Percentiles rank a stretch among this genome's conserved stretches.
These are phyloP conservation scores for Hypoxylon sp. DNA, from an alignment of 2,329 filamentous ascomycete species.

Conservation along the genomic window DNA sequence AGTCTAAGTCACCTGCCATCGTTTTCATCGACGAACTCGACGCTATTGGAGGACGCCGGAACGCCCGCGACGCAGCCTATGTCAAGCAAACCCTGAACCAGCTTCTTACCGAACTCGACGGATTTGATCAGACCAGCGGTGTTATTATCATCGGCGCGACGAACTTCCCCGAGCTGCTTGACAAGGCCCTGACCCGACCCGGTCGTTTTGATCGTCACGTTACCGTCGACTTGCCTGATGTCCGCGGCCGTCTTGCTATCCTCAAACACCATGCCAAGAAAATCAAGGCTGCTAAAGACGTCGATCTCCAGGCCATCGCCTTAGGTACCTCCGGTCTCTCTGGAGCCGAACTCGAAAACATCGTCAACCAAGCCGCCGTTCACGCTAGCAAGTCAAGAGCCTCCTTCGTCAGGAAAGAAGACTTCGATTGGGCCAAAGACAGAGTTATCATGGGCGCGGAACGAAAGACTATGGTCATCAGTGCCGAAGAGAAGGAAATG, in stretches of 20 bases:
- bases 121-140: conserved; percentile 93
- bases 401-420: conserved; percentile 78
- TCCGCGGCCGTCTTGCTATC: conserved; percentile 92
- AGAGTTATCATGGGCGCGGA: conserved; percentile 98
- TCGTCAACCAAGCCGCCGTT: conserved; percentile 96
- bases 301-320: conserved; percentile 87
- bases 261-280: conserved; percentile 94
- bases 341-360: conserved; percentile 94
- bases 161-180: conserved; percentile 93
- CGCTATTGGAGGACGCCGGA: conserved; percentile 94
- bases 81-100: conserved; percentile 98
- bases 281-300: conserved; percentile 83
- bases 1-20: conserved; percentile 89
- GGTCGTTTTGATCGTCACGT: conserved; percentile 97
- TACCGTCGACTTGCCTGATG: conserved; percentile 88
- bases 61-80: conserved; percentile 92
- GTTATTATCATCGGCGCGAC: conserved; percentile 97
- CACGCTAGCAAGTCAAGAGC: conserved; percentile 92
- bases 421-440: conserved; percentile 98
- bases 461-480: conserved; percentile 88
- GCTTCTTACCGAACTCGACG: conserved; percentile 94
- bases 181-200: conserved; percentile 93
- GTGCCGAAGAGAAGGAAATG: conserved; percentile 92
- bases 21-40: conserved; percentile 96
- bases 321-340: conserved; percentile 92